These are phyloP conservation scores for Fusarium keratoplasticum DNA, from an alignment of 2,329 filamentous ascomycete genomes.

Conservation along the genomic window DNA sequence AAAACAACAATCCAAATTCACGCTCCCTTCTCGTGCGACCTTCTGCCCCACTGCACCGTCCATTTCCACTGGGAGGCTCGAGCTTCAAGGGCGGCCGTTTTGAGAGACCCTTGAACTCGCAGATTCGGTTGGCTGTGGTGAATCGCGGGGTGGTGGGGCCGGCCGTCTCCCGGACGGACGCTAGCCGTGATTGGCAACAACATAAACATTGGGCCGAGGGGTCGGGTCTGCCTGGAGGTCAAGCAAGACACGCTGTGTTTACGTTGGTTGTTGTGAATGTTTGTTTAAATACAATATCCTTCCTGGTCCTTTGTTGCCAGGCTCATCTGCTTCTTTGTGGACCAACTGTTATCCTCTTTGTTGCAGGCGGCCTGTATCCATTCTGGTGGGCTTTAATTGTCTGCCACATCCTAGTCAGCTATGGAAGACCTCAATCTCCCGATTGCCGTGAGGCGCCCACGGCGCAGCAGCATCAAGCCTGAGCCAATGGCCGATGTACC, in stretches of 20 bases:
- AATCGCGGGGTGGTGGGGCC: constrained; percentile 41
- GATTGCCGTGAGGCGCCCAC: constrained; percentile 66
- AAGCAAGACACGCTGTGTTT: constrained; percentile 33
- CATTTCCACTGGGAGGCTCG: not conserved
- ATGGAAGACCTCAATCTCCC: constrained; percentile 60
- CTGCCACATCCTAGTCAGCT: not conserved
- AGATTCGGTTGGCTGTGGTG: constrained; percentile 44
- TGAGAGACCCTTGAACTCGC: constrained; percentile 34
- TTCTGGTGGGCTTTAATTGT: not conserved
- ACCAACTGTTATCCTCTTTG: not conserved
- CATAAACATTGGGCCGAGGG: constrained; percentile 57
- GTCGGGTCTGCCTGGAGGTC: constrained; percentile 23
- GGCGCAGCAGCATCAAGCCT: constrained; percentile 56
- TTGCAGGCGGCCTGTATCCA: not conserved
- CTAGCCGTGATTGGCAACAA: constrained; percentile 56
- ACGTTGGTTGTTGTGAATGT: constrained; percentile 10
- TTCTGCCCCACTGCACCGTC: not conserved
- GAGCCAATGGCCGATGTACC: constrained; percentile 36
- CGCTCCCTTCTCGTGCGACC: constrained; percentile 12
- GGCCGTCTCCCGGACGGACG: constrained; percentile 30
- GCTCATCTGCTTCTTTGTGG: not conserved
- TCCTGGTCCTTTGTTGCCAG: constrained; percentile 6
- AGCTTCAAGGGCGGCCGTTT: constrained; percentile 30
- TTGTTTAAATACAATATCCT: constrained; percentile 23
- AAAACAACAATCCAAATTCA: constrained; percentile 38